These are phyloP conservation scores for Cylindrodendrum hubeiense DNA, from an alignment of 2,329 filamentous ascomycete genomes.

Conservation along the genomic window DNA sequence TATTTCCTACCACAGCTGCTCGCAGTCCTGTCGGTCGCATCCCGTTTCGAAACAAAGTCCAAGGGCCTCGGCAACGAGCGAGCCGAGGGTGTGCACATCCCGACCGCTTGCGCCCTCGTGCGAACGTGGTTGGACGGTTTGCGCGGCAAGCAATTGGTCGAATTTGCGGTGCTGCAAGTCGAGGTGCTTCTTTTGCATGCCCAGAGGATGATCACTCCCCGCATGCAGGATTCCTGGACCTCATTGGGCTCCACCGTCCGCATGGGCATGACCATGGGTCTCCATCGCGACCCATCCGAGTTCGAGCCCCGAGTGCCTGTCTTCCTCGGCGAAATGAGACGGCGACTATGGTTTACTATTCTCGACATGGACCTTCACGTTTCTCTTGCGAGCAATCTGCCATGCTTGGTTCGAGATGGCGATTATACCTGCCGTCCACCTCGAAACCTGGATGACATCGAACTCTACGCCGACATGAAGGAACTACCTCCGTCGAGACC, in stretches of 20 bases:
- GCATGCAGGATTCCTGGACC: slow-evolving; percentile 65
- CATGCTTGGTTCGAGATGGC: slow-evolving; percentile 63
- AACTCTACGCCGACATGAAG: slow-evolving; percentile 61
- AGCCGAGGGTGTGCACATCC: slow-evolving; percentile 67
- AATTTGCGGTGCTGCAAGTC: slow-evolving; percentile 66
- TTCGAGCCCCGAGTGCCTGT: slow-evolving; percentile 61
- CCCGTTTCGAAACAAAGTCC: slow-evolving; percentile 64
- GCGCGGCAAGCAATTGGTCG: slow-evolving; percentile 64
- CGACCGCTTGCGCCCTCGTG: slow-evolving; percentile 67
- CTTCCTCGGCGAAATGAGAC: slow-evolving; percentile 65
- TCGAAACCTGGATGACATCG: slow-evolving; percentile 65
- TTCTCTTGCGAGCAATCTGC: slow-evolving; percentile 65
- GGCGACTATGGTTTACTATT: slow-evolving; percentile 69
- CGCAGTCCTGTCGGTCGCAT: slow-evolving; percentile 65
- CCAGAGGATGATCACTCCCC: slow-evolving; percentile 63
- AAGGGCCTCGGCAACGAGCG: slow-evolving; percentile 64
- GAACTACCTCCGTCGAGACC: slow-evolving; percentile 62
- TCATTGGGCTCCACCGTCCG: slow-evolving; percentile 67
- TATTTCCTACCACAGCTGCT: slow-evolving; percentile 67
- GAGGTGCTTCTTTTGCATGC: slow-evolving; percentile 67
- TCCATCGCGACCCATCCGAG: slow-evolving; percentile 69
- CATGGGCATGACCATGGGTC: slow-evolving; percentile 70
- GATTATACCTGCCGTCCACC: slow-evolving; percentile 67
- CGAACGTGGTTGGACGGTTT: slow-evolving; percentile 66
- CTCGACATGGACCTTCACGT: slow-evolving; percentile 69